phyloP scores from a whole-genome alignment of 2,329 filamentous ascomycete species.

The Cryphonectria naterciae region DNA sequence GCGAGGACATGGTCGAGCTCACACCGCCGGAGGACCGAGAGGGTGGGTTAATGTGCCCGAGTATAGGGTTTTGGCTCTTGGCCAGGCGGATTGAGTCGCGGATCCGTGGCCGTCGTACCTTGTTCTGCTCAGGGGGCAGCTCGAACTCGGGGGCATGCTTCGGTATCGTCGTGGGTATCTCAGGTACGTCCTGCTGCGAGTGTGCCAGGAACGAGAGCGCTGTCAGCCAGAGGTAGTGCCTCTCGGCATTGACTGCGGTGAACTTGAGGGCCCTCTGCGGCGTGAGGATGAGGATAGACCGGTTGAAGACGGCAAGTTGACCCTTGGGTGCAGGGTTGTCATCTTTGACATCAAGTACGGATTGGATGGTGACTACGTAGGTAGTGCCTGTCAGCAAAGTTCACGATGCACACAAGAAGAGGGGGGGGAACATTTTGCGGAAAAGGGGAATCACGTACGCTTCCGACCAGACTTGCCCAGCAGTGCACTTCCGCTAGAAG shows the following conservation, averaged over 20 bases:
- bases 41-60: conserved; percentile 37
- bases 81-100: conserved; percentile 89
- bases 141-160: conserved; percentile 58
- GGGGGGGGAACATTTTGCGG: background rate
- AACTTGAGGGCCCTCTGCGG: conserved; percentile 95
- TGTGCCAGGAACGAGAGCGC: conserved; percentile 94
- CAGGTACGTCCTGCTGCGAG: conserved; percentile 79
- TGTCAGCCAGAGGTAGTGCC: conserved; percentile 94
- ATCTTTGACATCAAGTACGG: conserved; percentile 95
- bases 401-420: background rate
- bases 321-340: conserved; percentile 84
- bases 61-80: conserved; percentile 63
- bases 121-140: conserved; percentile 44
- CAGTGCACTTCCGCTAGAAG: conserved; percentile 81
- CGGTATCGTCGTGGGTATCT: conserved; percentile 61
- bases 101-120: conserved; percentile 60
- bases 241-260: conserved; percentile 78
- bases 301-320: conserved; percentile 70
- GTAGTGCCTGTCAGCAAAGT: conserved; percentile 38
- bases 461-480: conserved; percentile 92
- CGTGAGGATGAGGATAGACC: conserved; percentile 93
- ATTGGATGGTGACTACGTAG: conserved; percentile 86
- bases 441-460: conserved; percentile 63
- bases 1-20: conserved; percentile 17
- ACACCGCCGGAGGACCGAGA: conserved; percentile 33